phyloP scores from a whole-genome alignment of 345 rosid genomes.

The Bruguiera gymnorhiza region DNA sequence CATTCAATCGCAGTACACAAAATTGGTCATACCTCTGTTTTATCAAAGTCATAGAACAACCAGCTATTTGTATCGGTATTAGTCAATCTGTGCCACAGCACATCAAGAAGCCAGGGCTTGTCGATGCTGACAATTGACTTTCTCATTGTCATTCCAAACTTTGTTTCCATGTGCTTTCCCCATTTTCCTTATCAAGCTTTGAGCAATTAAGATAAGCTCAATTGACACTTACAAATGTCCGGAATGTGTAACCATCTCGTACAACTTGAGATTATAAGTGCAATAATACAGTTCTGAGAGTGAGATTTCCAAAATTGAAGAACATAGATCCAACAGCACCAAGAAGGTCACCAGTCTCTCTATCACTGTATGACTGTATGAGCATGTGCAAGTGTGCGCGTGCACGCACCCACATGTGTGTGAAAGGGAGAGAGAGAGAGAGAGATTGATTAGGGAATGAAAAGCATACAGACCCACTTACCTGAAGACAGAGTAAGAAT shows the following conservation, averaged over 20 bases:
- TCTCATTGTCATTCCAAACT: too few species aligned
- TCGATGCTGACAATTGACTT: not conserved
- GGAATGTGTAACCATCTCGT: not conserved
- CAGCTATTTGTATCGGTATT: not conserved
- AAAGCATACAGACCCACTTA: too few species aligned
- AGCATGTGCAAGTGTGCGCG: not conserved
- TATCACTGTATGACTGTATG: not conserved
- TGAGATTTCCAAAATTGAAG: not conserved
- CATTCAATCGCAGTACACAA: not conserved
- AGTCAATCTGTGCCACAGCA: not conserved
- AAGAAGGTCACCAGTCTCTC: not conserved
- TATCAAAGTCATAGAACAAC: not conserved
- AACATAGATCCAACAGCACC: not conserved
- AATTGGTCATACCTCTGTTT: not conserved
- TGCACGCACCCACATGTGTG: too few species aligned
- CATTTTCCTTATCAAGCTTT: too few species aligned
- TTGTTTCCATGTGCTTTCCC: too few species aligned
- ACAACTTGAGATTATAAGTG: not conserved
- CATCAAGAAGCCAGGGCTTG: not conserved
- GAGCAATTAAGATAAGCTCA: not conserved
- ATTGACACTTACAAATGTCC: too few species aligned
- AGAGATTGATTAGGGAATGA: not conserved
- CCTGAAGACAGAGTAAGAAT: too few species aligned
- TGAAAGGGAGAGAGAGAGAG: too few species aligned
- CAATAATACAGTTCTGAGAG: too few species aligned